These are phyloP conservation scores for Geotrichum phurueaensis DNA, from an alignment of 1,139 yeast species.

Conservation along the genomic window DNA sequence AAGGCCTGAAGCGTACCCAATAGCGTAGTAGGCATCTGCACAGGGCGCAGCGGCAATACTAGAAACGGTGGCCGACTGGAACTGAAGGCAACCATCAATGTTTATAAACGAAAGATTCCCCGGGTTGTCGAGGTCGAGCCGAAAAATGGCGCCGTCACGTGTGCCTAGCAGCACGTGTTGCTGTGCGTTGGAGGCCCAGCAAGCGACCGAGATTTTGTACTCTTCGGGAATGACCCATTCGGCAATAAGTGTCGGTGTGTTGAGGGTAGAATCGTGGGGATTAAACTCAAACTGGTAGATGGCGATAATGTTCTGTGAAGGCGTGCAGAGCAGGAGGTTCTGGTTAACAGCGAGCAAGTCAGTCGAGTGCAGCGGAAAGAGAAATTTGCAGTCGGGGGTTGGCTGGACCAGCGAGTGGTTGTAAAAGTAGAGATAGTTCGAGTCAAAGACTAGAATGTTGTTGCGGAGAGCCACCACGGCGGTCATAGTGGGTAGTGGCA, in stretches of 20 bases:
- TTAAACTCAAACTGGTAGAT: conserved; percentile 9
- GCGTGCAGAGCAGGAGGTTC: conserved; percentile 12
- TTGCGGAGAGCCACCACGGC: conserved; percentile 9
- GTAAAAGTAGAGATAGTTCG: conserved; percentile 7
- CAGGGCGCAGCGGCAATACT: conserved; percentile 19
- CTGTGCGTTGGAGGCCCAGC: conserved; percentile 12
- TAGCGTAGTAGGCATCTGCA: conserved; percentile 16
- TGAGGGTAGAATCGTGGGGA: neutral
- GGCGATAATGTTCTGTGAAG: conserved; percentile 7
- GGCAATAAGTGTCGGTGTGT: conserved; percentile 2
- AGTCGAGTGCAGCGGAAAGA: conserved; percentile 10
- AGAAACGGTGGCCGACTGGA: conserved; percentile 13
- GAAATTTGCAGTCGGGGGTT: neutral
- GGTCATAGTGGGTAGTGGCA: neutral
- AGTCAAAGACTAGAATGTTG: conserved; percentile 12
- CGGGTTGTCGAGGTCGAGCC: conserved; percentile 6
- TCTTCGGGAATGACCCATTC: conserved; percentile 5
- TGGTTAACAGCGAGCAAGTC: conserved; percentile 11
- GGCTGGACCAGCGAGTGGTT: conserved; percentile 5
- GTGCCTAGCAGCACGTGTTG: conserved; percentile 16
- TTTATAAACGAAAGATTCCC: neutral
- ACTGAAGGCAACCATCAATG: neutral
- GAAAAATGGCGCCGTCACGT: conserved; percentile 15
- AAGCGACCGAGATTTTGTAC: conserved; percentile 14
- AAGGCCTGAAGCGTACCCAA: conserved; percentile 17